Evolutionary conservation across 202 grass and related monocot species (phyloP), one percentile per base, ranked within the genome.

Genomic region (Zizania palustris): DNA sequence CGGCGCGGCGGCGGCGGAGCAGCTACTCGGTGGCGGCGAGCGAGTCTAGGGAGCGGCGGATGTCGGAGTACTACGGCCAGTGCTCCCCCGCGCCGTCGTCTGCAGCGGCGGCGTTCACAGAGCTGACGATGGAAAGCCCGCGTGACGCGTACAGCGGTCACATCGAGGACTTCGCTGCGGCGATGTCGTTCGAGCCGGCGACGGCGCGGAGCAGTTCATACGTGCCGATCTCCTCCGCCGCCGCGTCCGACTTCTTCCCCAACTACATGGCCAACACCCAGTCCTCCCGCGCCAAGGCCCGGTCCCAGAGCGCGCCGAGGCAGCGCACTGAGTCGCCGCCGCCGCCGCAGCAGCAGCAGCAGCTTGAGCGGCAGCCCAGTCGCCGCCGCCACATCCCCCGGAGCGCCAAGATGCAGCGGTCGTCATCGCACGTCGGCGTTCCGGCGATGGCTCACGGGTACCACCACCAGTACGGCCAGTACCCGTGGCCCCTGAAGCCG

Each of bases 231-330:
- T 9, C 46, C 56, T 36, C 44, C 66, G 34, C 5, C 16, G 18
- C 0, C 20, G 67, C 1, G 4, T 50, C 18, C 2, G 83, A 69
- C 12, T 84, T 85, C 72, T 93, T 77, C 9, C 94, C 91, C 3
- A 93, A 56, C 76, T 94, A 94, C 73, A 97, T 97, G 94, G 85
- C 86, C 5, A 88, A 93, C 68, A 93, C 94, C 3, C 82, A 97
- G 79, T 97, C 94, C 11, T 93, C 94, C 12, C 90, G 86, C 45
- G 94, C 94, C 64, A 97, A 94, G 91, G 89, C 81, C 13, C 69
- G 87, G 43, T 92, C 91, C 18, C 94, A 97, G 82, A 94, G 91
- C 73, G 89, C 89, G 49, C 94, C 91, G 14, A 65, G 78, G 53
- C 91, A 90, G 77, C 78, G 94, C 64, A 67, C 82, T 28, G 84